Base-by-base conservation (phyloP, 768 basidiomycete species). In the Lepiota brunneoincarnata region DNA sequence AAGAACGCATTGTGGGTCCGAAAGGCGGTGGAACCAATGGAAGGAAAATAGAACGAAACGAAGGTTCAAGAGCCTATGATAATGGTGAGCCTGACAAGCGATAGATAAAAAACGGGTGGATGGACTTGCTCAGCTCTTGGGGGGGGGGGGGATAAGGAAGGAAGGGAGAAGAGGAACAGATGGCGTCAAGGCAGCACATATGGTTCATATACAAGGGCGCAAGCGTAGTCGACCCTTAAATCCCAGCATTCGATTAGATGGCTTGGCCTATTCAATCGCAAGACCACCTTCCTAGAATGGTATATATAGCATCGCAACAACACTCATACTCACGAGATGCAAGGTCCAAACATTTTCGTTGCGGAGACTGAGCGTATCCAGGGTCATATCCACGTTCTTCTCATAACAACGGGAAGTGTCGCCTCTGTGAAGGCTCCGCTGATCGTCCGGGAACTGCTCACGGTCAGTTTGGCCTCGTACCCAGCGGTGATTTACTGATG, bases 331-430 rank as follows among this genome's bases (percentile, higher is more conserved):
- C 17, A 47, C 24, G 18, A 31, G 15, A 20, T 34, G 35, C 45
- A 43, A 23, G 37, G 38, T 17, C 15, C 60, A 38, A 64, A 58
- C 61, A 10, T 58, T 43, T 82, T 82, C 63, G 63, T 73, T 40
- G 73, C 79, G 15, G 68, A 73, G 49, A 51, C 63, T 6, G 71
- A 78, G 55, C 76, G 79, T 39, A 64, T 59, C 9, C 65, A 72
- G 17, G 77, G 76, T 1, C 68, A 66, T 56, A 75, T 72, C 0
- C 88, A 95, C 64, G 82, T 97, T 40, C 69, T 98, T 3, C 76
- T 98, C 36, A 84, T 98, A 56, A 86, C 89, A 0, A 91, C 93
- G 0, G 95, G 96, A n/a, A 94, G 91, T 63, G 96, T 99, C 7
- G 95, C 96, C 0, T 93, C 93, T 48, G 82, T 98, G 65, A 98